Conservation (phyloP, 495 filamentous ascomycete species). For the Lindgomyces ingoldianus region DNA sequence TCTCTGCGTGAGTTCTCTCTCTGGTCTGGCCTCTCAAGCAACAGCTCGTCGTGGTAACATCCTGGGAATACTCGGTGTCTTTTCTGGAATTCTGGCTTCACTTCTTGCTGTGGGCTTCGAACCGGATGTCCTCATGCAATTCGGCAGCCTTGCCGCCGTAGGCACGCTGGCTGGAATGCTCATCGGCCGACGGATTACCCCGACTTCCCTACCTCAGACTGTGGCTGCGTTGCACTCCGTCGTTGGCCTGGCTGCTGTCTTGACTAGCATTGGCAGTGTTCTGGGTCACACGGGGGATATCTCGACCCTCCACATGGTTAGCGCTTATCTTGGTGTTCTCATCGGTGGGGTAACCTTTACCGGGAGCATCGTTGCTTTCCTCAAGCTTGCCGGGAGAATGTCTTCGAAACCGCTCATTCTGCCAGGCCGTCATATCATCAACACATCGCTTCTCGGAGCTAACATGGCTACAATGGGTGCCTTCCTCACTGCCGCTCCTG, state of each 20-base stretch:
- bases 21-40: conserved; percentile 69
- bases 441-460: conserved; percentile 65
- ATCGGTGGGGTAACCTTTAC: conserved; percentile 83
- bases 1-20: conserved; percentile 71
- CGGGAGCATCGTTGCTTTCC: conserved; percentile 76
- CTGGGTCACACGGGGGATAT: conserved; percentile 66
- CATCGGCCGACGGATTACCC: conserved; percentile 80
- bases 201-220: conserved; percentile 78
- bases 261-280: conserved; percentile 80
- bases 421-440: conserved; percentile 68
- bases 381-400: conserved; percentile 77
- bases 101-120: conserved; percentile 76
- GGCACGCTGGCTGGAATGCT: conserved; percentile 56
- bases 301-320: conserved; percentile 72
- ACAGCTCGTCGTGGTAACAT: conserved; percentile 79
- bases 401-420: conserved; percentile 69
- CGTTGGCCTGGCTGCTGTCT: conserved; percentile 75
- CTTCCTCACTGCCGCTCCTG: conserved; percentile 75
- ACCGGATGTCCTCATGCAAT: conserved; percentile 70
- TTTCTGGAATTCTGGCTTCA: conserved; percentile 74
- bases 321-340: conserved; percentile 75
- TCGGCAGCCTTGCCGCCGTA: conserved; percentile 66
- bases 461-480: conserved; percentile 78
- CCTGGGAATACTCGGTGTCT: conserved; percentile 77
- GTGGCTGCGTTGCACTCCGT: conserved; percentile 81